phyloP scores from a whole-genome alignment of 1,284 basidiomycete species.

The Leccinum pachyderme region DNA sequence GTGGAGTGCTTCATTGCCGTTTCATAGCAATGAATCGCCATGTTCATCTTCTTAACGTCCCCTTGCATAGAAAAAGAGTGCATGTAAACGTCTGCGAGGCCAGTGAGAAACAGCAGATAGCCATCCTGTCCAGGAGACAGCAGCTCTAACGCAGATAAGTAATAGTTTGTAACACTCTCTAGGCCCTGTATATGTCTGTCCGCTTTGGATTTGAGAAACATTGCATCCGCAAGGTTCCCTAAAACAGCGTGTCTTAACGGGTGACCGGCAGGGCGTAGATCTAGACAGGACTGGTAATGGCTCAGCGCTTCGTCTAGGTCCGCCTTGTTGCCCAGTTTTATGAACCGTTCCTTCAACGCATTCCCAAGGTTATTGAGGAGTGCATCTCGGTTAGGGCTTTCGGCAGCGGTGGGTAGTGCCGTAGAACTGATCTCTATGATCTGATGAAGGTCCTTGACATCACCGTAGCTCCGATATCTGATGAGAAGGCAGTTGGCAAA shows the following conservation, averaged over 20 bases:
- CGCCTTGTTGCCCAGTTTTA: slow-evolving; percentile 10
- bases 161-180: slow-evolving; percentile 14
- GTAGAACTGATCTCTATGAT: slow-evolving; percentile 16
- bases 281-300: slow-evolving; percentile 19
- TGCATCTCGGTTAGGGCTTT: slow-evolving; percentile 17
- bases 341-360: slow-evolving; percentile 21
- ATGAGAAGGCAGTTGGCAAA: slow-evolving; percentile 20
- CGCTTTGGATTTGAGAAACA: slow-evolving; percentile 17
- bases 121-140: slow-evolving; percentile 18
- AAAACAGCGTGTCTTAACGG: slow-evolving; percentile 17
- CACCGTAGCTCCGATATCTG: slow-evolving; percentile 18
- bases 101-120: slow-evolving; percentile 10
- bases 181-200: slow-evolving; percentile 22
- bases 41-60: slow-evolving; percentile 14
- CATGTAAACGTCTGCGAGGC: slow-evolving; percentile 9
- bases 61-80: slow-evolving; percentile 11
- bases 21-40: slow-evolving; percentile 18
- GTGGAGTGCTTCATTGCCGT: slow-evolving; percentile 20
- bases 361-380: slow-evolving; percentile 24
- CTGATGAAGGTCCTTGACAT: slow-evolving; percentile 20
- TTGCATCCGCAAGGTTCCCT: slow-evolving; percentile 17
- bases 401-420: slow-evolving; percentile 9
- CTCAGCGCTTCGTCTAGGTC: slow-evolving; percentile 23
- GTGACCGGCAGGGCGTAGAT: slow-evolving; percentile 25
- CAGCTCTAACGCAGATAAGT: slow-evolving; percentile 16